A percentile compares a stretch with the other conserved stretches of the same genome.
Evolutionary conservation across 2,329 filamentous ascomycete species (phyloP).

Genomic region (Claviceps capensis): DNA sequence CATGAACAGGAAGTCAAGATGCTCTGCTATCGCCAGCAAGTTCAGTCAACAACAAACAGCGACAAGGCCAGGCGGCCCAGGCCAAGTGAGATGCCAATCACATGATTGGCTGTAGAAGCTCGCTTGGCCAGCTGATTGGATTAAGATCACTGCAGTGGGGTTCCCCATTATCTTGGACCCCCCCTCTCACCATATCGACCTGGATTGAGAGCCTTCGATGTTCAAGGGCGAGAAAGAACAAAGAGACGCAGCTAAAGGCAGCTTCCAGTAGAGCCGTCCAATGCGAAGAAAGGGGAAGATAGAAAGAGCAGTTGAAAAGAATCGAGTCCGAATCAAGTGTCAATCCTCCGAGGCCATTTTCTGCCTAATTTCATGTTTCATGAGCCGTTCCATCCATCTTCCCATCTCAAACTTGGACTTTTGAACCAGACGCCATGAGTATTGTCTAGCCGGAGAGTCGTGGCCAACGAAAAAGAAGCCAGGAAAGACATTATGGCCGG

Average conservation of each 20-base stretch:
- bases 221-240: too few relatives aligned
- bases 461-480: neutral
- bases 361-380: neutral
- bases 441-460: neutral
- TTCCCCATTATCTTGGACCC: too few relatives aligned
- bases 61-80: neutral
- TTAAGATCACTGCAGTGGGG: too few relatives aligned
- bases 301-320: neutral
- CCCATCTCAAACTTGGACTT: neutral
- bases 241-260: too few relatives aligned
- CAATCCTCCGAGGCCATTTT: neutral
- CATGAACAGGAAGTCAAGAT: neutral
- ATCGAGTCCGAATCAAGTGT: neutral
- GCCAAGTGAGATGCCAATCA: constrained; percentile 1
- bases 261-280: neutral
- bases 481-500: constrained; percentile 1
- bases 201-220: too few relatives aligned
- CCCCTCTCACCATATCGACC: too few relatives aligned
- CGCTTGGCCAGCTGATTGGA: neutral
- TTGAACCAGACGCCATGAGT: neutral
- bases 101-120: constrained; percentile 8
- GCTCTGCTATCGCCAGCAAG: neutral
- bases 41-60: neutral
- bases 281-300: neutral
- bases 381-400: neutral